Percentiles rank a stretch among this genome's conserved stretches.
Conservation (phyloP, 345 rosid genomes). For the Gossypium herbaceum region DNA sequence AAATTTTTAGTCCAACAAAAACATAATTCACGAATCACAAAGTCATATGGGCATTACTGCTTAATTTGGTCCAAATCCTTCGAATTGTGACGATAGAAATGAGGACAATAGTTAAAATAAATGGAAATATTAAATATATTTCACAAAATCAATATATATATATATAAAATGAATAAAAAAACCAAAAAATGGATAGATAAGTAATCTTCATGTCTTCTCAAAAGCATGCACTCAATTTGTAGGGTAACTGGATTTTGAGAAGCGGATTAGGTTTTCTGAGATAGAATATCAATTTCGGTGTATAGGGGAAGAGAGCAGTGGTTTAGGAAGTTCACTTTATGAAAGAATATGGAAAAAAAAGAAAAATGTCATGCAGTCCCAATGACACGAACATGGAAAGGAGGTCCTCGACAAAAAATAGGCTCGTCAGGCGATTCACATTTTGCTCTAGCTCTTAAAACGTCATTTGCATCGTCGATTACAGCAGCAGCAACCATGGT, state of each 20-base stretch:
- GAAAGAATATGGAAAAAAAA: background rate
- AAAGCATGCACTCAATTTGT: background rate
- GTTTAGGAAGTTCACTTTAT: background rate
- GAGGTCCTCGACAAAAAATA: slow-evolving; percentile 91
- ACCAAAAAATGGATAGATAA: background rate
- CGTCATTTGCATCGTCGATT: slow-evolving; percentile 75
- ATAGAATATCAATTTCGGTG: background rate
- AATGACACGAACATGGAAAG: slow-evolving; percentile 64
- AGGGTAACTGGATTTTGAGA: background rate
- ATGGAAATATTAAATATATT: background rate
- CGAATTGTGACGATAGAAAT: background rate
- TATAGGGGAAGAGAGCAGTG: too few relatives aligned
- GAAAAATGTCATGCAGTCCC: slow-evolving; percentile 48
- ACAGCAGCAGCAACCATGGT: slow-evolving; percentile 82
- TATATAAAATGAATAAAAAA: background rate
- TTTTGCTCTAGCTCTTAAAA: slow-evolving; percentile 81
- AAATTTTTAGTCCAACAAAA: too few relatives aligned
- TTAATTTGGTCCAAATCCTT: background rate
- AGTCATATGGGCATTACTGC: background rate
- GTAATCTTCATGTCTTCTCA: background rate
- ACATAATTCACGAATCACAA: background rate
- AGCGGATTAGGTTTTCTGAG: background rate
- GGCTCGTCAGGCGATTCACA: slow-evolving; percentile 72
- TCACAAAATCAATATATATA: background rate
- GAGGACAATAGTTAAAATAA: background rate